A percentile compares a stretch with the other conserved stretches of the same genome.
Evolutionary conservation across 495 filamentous ascomycete species (phyloP).

Genomic region (Viridothelium virens): DNA sequence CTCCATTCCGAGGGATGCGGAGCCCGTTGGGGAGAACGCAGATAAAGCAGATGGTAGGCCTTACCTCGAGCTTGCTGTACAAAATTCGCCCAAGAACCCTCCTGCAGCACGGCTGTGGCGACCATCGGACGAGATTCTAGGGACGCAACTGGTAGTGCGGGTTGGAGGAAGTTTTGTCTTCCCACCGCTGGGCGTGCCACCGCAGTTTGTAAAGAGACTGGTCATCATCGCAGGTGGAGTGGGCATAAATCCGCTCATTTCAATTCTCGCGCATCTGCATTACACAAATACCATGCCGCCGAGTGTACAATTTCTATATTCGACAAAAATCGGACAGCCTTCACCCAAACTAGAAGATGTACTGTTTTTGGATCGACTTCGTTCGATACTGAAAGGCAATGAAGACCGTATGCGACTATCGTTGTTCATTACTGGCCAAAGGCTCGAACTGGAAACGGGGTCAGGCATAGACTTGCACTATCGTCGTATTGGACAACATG

Average conservation of each 20-base stretch:
- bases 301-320: conserved; percentile 32
- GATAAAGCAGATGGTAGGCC: conserved; percentile 20
- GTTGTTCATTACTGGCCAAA: conserved; percentile 20
- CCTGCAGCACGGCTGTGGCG: conserved; percentile 73
- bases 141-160: conserved; percentile 52
- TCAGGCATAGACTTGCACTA: conserved; percentile 20
- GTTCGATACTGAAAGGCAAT: conserved; percentile 20
- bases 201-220: conserved; percentile 43
- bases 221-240: conserved; percentile 78
- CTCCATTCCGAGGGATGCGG: conserved; percentile 50
- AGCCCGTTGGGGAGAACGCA: conserved; percentile 26
- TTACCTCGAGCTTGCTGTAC: conserved; percentile 69
- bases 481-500: conserved; percentile 17
- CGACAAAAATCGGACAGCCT: conserved; percentile 24
- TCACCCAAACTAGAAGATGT: conserved; percentile 21
- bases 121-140: conserved; percentile 45
- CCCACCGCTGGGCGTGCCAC: conserved; percentile 49
- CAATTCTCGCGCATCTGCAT: conserved; percentile 34
- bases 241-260: conserved; percentile 59
- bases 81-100: conserved; percentile 56
- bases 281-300: conserved; percentile 21
- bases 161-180: conserved; percentile 76
- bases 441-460: conserved; percentile 16
- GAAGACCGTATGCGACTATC: conserved; percentile 18
- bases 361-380: conserved; percentile 32